These are phyloP conservation scores for Botrytis elliptica DNA, from an alignment of 2,329 filamentous ascomycete genomes.

Conservation along the genomic window DNA sequence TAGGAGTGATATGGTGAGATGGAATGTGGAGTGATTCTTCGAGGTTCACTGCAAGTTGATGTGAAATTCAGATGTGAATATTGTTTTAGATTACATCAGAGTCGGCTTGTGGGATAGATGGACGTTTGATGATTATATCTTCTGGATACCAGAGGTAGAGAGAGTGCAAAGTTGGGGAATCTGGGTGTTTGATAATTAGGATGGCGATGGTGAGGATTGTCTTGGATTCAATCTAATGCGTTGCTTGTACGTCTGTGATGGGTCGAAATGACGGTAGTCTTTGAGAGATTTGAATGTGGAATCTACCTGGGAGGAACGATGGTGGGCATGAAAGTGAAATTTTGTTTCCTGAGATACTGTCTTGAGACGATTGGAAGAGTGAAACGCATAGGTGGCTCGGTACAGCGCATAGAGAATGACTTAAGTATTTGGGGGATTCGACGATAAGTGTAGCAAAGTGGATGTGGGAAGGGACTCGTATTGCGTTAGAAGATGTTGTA, in stretches of 20 bases:
- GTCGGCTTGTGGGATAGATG: no score
- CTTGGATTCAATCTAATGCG: neutral
- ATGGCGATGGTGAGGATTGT: neutral
- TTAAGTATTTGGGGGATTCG: neutral
- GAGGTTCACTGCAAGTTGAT: no score
- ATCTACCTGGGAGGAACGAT: neutral
- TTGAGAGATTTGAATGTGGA: neutral
- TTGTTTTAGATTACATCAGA: neutral
- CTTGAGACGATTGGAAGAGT: neutral
- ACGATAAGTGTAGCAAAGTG: neutral
- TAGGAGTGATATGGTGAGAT: no score
- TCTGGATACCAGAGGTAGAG: no score
- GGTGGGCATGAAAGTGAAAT: neutral
- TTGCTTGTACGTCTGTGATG: neutral
- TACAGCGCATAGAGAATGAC: neutral
- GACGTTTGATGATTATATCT: no score
- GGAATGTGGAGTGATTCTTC: no score
- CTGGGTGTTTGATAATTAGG: neutral
- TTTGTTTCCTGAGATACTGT: neutral
- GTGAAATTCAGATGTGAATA: no score
- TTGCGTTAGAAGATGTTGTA: neutral
- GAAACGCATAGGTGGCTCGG: rapidly evolving
- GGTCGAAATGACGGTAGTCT: neutral
- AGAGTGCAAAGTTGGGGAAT: neutral
- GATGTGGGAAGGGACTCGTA: neutral